phyloP scores from a whole-genome alignment of 257 asterid genomes.

The Scutellaria minor region DNA sequence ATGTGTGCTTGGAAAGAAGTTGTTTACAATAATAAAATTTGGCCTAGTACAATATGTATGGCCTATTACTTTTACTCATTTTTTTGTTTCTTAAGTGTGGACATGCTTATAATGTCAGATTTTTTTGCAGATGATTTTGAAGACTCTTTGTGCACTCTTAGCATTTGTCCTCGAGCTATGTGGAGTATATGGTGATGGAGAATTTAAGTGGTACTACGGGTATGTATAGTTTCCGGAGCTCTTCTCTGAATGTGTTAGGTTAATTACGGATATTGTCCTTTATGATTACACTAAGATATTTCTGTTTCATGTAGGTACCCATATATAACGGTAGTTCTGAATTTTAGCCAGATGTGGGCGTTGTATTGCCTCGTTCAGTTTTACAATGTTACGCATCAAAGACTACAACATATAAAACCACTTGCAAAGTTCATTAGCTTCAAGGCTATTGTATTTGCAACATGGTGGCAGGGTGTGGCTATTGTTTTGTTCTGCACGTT shows the following conservation, averaged over 20 bases:
- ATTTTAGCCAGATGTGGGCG: slow-evolving; percentile 99
- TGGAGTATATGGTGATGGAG: slow-evolving; percentile 94
- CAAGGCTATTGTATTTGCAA: slow-evolving; percentile 94
- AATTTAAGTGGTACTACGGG: slow-evolving; percentile 93
- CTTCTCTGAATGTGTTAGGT: neutral
- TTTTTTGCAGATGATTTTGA: slow-evolving; percentile 87
- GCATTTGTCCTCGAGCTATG: slow-evolving; percentile 76
- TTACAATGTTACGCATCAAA: slow-evolving; percentile 78
- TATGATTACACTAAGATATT: neutral
- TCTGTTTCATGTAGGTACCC: slow-evolving; percentile 71
- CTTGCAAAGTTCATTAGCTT: slow-evolving; percentile 96
- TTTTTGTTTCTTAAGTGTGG: neutral
- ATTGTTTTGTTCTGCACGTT: slow-evolving; percentile 71
- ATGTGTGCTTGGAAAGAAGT: slow-evolving; percentile 63
- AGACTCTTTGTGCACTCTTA: slow-evolving; percentile 80
- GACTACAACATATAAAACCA: slow-evolving; percentile 79
- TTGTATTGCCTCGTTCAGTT: slow-evolving; percentile 86
- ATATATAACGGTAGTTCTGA: slow-evolving; percentile 70
- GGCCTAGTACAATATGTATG: slow-evolving; percentile 94
- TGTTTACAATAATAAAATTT: slow-evolving; percentile 74
- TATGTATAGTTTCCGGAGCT: slow-evolving; percentile 34
- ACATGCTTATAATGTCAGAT: slow-evolving; percentile 21
- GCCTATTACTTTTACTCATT: slow-evolving; percentile 16
- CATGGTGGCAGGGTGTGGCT: slow-evolving; percentile 99
- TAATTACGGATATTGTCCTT: neutral